Percentiles rank a stretch among this genome's conserved stretches.
phyloP scores from a whole-genome alignment of 345 rosid species.

The Salix suchowensis region DNA sequence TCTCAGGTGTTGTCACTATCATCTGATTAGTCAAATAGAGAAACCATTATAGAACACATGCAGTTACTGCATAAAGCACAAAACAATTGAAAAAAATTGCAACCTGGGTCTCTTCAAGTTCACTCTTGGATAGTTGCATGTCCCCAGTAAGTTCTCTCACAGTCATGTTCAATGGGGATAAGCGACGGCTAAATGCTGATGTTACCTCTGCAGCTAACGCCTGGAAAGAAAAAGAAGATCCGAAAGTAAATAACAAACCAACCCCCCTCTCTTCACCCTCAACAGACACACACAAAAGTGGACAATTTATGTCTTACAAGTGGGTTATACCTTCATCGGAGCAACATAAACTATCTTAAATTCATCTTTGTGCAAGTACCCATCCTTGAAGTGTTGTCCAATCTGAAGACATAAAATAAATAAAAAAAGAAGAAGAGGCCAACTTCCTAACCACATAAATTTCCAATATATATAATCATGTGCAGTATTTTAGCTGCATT shows the following conservation, averaged over 20 bases:
- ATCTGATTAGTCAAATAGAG: slow-evolving; percentile 44
- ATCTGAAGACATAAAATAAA: slow-evolving; percentile 46
- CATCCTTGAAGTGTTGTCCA: slow-evolving; percentile 91
- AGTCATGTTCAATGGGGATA: slow-evolving; percentile 79
- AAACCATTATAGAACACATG: slow-evolving; percentile 12
- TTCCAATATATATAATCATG: background rate
- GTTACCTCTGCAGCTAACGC: slow-evolving; percentile 99
- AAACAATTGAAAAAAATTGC: slow-evolving; percentile 10
- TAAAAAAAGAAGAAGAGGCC: background rate
- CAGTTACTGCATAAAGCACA: slow-evolving; percentile 7
- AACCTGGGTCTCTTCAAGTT: slow-evolving; percentile 97
- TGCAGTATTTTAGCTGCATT: background rate
- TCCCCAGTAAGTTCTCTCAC: slow-evolving; percentile 99
- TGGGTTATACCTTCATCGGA: slow-evolving; percentile 86
- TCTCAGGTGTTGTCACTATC: slow-evolving; percentile 99
- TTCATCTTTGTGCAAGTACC: slow-evolving; percentile 86
- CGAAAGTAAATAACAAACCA: slow-evolving; percentile 2
- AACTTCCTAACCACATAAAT: background rate
- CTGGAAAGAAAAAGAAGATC: slow-evolving; percentile 32
- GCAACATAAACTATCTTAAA: slow-evolving; percentile 98
- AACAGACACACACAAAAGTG: background rate
- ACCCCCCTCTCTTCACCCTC: background rate
- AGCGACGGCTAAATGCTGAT: slow-evolving; percentile 79
- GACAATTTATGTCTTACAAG: background rate
- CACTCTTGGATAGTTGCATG: slow-evolving; percentile 90